phyloP scores from a whole-genome alignment of 768 basidiomycete genomes.

The Coprinellus micaceus region DNA sequence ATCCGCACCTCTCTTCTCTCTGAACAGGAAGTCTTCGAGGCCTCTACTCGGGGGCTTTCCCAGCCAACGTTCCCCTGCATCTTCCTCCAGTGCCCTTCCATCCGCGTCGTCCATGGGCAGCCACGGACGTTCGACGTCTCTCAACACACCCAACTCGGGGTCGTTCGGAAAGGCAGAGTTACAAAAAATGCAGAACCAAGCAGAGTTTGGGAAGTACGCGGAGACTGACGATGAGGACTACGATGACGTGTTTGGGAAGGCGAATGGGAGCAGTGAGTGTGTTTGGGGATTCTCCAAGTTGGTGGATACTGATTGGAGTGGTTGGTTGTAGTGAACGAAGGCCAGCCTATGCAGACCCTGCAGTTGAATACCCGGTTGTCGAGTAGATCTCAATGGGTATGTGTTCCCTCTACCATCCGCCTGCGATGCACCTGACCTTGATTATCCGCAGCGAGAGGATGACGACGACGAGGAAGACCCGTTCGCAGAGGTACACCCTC shows the following conservation, averaged over 20 bases:
- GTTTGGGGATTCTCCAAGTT: background rate
- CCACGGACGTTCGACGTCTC: conserved; percentile 61
- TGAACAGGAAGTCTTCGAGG: conserved; percentile 51
- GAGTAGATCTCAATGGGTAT: conserved; percentile 87
- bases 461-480: conserved; percentile 94
- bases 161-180: conserved; percentile 72
- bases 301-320: background rate
- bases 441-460: conserved; percentile 52
- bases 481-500: conserved; percentile 73
- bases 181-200: conserved; percentile 46
- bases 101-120: conserved; percentile 27
- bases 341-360: conserved; percentile 67
- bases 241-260: conserved; percentile 89
- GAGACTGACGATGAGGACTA: conserved; percentile 91
- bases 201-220: conserved; percentile 80
- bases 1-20: conserved; percentile 63
- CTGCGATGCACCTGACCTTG: background rate
- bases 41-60: conserved; percentile 43
- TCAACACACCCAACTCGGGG: conserved; percentile 42
- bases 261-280: conserved; percentile 60
- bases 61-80: conserved; percentile 11
- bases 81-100: conserved; percentile 36
- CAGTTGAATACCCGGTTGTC: conserved; percentile 85
- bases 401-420: no score
- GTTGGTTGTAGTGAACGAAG: conserved; percentile 41